A percentile compares a stretch with the other conserved stretches of the same genome.
Evolutionary conservation across 768 basidiomycete genomes (phyloP).

Genomic region (Calocera viscosa): DNA sequence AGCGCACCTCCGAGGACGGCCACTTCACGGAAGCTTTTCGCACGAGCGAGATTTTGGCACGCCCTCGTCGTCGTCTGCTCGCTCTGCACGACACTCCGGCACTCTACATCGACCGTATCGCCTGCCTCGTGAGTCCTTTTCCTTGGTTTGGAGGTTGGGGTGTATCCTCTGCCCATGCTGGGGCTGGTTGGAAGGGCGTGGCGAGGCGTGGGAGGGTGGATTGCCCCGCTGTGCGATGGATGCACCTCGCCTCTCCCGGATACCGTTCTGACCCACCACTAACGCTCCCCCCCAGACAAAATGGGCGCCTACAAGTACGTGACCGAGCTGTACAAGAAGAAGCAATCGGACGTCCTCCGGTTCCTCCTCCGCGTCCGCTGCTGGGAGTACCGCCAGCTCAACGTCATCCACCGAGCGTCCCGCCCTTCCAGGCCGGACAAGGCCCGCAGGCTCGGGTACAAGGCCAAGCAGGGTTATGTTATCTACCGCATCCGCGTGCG

Average conservation of each 20-base stretch:
- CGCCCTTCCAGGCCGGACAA: constrained; percentile 98
- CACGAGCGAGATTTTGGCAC: not conserved
- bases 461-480: constrained; percentile 99
- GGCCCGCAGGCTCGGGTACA: constrained; percentile 96
- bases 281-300: not conserved
- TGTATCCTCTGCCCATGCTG: not conserved
- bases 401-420: constrained; percentile 95
- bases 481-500: constrained; percentile 96
- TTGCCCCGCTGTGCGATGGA: not conserved
- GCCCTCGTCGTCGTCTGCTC: not conserved
- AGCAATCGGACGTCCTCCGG: constrained; percentile 92
- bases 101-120: not conserved
- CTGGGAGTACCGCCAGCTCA: constrained; percentile 98
- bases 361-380: constrained; percentile 98
- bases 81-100: not conserved
- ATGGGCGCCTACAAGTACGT: constrained; percentile 56
- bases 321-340: constrained; percentile 96
- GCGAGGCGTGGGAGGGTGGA: not conserved
- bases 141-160: not conserved
- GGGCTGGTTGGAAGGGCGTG: not conserved
- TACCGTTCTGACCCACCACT: not conserved
- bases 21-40: not conserved
- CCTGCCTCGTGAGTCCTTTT: not conserved
- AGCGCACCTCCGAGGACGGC: not conserved
- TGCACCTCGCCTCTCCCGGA: not conserved